phyloP scores from a whole-genome alignment of 2,329 filamentous ascomycete genomes.

The Cercospora berteroae region DNA sequence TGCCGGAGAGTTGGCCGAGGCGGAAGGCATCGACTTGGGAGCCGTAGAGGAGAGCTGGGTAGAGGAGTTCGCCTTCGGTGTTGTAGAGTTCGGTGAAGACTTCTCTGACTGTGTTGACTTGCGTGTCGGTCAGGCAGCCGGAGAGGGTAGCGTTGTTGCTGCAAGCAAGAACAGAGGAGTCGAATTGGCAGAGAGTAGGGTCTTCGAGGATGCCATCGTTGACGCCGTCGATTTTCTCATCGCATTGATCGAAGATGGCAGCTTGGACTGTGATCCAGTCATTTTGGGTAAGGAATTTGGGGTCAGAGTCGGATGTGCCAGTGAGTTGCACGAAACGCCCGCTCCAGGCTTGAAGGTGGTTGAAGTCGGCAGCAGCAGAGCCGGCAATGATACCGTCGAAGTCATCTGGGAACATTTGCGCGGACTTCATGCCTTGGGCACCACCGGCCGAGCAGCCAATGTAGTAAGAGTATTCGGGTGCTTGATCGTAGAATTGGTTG shows the following conservation, averaged over 20 bases:
- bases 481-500: conserved; percentile 41
- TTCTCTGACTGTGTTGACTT: conserved; percentile 46
- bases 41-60: conserved; percentile 53
- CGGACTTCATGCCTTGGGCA: conserved; percentile 48
- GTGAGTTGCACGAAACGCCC: conserved; percentile 45
- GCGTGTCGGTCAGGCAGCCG: conserved; percentile 46
- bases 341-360: conserved; percentile 47
- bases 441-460: conserved; percentile 51
- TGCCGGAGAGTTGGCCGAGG: conserved; percentile 42
- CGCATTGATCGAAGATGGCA: conserved; percentile 51
- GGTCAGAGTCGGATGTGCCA: conserved; percentile 40
- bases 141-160: conserved; percentile 34
- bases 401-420: conserved; percentile 47
- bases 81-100: conserved; percentile 46
- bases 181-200: conserved; percentile 46
- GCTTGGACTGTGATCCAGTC: conserved; percentile 46
- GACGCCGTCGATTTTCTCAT: conserved; percentile 49
- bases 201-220: conserved; percentile 51
- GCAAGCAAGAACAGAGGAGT: conserved; percentile 40
- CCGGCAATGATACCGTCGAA: conserved; percentile 51
- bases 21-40: conserved; percentile 43
- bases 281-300: conserved; percentile 42
- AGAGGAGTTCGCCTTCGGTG: conserved; percentile 48
- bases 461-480: conserved; percentile 47
- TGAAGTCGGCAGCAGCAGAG: conserved; percentile 46